Base-by-base conservation (phyloP, 345 rosid species). In the Ailanthus altissimus region DNA sequence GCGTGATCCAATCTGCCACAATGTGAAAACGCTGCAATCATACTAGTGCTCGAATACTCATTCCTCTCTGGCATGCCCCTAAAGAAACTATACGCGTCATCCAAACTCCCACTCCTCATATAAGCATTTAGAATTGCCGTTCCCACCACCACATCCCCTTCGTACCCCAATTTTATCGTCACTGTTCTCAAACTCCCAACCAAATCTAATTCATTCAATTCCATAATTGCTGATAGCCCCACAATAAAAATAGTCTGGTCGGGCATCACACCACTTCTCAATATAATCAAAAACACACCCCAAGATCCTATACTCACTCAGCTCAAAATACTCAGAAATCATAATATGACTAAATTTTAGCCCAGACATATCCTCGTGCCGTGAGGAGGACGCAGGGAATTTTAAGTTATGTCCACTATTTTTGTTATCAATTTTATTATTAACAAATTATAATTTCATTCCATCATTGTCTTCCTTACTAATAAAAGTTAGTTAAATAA, bases 51-150 rank as follows among this genome's bases (percentile, higher is more conserved):
- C 6, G 85, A 50, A 69, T 79, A 82, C 25, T 82, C 82, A 49
- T 82, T 82, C 62, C 67, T 78, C 28, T 32, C 68, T 11, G 79
- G 82, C 85, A 83, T 83, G 16, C 45, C 43, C 77, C 49, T 59
- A 63, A 76, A 83, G 65, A 79, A 83, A 20, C 69, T 77, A 51
- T 67, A 6, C 6, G 85, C 81, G 11, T 77, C 49, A 60, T 73
- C 68, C 80, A 79, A 62, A 63, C 78, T 62, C 69, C 83, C 83
- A 68, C 21, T 67, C 76, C 83, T 83, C 36, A 60, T 47, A 77
- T 83, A 83, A 6, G 83, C 78, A 77, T 83, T 83, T 42, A 83
- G 18, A 69, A 79, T 74, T 1, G 82, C 74, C 6, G 85, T 83
- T 11, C 78, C 85, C 73, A 79, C 81, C 42, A 76, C 76, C 8